Conservation (phyloP, 176 grass and related monocot genomes). For the Echinochloa phyllopogon region DNA sequence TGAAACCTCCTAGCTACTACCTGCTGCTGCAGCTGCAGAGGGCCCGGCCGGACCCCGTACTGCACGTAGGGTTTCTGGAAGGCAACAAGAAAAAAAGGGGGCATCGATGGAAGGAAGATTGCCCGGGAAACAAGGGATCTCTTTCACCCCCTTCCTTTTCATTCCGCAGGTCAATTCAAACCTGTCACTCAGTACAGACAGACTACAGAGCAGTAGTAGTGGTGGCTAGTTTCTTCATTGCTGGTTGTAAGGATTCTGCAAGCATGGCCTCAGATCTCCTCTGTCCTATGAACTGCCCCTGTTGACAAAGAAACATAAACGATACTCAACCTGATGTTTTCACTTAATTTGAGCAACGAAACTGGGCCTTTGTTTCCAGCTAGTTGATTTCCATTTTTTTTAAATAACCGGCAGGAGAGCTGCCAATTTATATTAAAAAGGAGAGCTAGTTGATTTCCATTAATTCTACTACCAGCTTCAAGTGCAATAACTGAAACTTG, state of each 20-base stretch:
- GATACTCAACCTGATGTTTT: conserved; percentile 11
- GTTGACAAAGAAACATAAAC: conserved; percentile 20
- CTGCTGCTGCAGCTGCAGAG: conserved; percentile 20
- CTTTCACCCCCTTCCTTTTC: conserved; percentile 34
- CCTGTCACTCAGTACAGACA: conserved; percentile 45
- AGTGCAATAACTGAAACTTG: conserved; percentile 30
- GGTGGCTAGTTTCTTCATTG: conserved; percentile 44
- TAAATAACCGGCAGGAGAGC: too few relatives aligned
- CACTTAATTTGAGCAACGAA: background rate
- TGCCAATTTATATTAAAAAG: too few relatives aligned
- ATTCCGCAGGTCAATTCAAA: conserved; percentile 59
- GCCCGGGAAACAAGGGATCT: conserved; percentile 62
- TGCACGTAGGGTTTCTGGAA: conserved; percentile 51
- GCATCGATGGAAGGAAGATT: conserved; percentile 49
- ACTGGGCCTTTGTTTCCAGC: background rate
- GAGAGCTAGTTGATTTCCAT: background rate
- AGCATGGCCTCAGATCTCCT: conserved; percentile 53
- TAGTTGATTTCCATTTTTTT: background rate
- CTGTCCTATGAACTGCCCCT: conserved; percentile 57
- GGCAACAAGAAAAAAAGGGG: conserved; percentile 36
- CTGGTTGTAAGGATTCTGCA: conserved; percentile 43
- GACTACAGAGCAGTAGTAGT: conserved; percentile 23
- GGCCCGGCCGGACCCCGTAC: conserved; percentile 34
- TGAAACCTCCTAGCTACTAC: conserved; percentile 48
- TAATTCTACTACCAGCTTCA: background rate